Evolutionary conservation across 257 asterid species (phyloP).

Genomic region (Petrea volubilis): DNA sequence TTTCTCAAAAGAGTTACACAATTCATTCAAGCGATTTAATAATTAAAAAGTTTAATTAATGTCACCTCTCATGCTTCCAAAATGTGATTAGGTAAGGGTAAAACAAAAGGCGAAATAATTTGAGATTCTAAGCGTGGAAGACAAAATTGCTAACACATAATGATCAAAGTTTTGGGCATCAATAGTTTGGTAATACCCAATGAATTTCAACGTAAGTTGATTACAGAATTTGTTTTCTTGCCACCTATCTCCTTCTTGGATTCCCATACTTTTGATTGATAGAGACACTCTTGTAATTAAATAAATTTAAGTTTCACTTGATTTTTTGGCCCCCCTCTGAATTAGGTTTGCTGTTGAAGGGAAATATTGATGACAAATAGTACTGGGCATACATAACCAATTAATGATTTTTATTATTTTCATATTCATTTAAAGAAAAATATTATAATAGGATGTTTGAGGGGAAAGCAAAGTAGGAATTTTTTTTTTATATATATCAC

Average conservation of each 20-base stretch:
- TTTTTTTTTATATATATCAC: too few species aligned
- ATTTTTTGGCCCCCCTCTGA: background rate
- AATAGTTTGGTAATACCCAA: background rate
- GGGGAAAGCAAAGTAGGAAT: too few species aligned
- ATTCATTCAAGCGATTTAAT: background rate
- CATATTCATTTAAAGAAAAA: too few species aligned
- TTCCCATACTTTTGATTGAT: constrained; percentile 17
- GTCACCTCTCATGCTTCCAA: background rate
- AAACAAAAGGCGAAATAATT: background rate
- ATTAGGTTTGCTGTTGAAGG: constrained; percentile 21
- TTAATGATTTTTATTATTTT: too few species aligned
- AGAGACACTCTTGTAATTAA: background rate
- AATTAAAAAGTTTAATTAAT: background rate
- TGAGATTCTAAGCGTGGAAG: background rate
- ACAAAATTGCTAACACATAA: background rate
- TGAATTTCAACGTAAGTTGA: constrained; percentile 2
- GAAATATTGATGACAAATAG: constrained; percentile 6
- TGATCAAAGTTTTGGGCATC: background rate
- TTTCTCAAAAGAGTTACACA: too few species aligned
- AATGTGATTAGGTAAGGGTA: background rate
- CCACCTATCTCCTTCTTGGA: background rate
- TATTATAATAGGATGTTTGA: too few species aligned
- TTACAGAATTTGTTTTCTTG: background rate
- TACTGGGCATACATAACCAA: background rate
- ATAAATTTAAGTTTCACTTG: background rate